Conservation (phyloP, 352 stramenopile species). For the Globisporangium abappressorium region DNA sequence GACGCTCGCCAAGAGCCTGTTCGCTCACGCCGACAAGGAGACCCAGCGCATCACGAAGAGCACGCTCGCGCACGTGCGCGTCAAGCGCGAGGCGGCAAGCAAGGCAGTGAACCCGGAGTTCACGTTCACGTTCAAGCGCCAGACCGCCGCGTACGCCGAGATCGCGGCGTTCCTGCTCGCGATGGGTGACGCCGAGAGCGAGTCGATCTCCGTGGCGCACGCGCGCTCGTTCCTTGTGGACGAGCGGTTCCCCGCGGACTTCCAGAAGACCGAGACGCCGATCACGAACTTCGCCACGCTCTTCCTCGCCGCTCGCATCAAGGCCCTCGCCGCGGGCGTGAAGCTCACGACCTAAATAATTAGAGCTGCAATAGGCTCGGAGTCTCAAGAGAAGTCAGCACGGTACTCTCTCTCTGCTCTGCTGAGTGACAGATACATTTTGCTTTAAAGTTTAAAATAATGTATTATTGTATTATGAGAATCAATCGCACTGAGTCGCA, state of each 20-base stretch:
- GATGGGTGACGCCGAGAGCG: constrained; percentile 34
- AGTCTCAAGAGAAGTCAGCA: too few species aligned
- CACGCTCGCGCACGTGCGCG: constrained; percentile 18
- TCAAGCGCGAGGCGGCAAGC: constrained; percentile 40
- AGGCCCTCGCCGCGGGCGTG: constrained; percentile 3
- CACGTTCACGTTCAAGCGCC: constrained; percentile 33
- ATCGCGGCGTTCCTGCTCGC: constrained; percentile 39
- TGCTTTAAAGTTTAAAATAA: background rate
- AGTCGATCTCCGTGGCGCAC: constrained; percentile 34
- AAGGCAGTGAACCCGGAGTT: constrained; percentile 38
- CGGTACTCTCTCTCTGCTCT: too few species aligned
- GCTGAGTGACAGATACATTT: background rate
- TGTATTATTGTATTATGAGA: background rate
- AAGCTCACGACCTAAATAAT: background rate
- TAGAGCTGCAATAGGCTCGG: background rate
- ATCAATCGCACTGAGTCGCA: background rate
- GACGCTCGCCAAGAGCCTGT: constrained; percentile 34
- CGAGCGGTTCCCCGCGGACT: constrained; percentile 48
- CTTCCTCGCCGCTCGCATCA: constrained; percentile 37
- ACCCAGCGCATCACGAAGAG: constrained; percentile 26
- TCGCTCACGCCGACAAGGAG: constrained; percentile 23
- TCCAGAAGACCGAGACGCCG: constrained; percentile 25
- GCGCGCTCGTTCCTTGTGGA: constrained; percentile 43
- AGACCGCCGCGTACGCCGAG: constrained; percentile 44
- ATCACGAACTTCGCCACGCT: constrained; percentile 30